Percentiles rank a stretch among this genome's conserved stretches.
These are phyloP conservation scores for Eucalyptus cloeziana DNA, from an alignment of 345 rosid species.

Conservation along the genomic window DNA sequence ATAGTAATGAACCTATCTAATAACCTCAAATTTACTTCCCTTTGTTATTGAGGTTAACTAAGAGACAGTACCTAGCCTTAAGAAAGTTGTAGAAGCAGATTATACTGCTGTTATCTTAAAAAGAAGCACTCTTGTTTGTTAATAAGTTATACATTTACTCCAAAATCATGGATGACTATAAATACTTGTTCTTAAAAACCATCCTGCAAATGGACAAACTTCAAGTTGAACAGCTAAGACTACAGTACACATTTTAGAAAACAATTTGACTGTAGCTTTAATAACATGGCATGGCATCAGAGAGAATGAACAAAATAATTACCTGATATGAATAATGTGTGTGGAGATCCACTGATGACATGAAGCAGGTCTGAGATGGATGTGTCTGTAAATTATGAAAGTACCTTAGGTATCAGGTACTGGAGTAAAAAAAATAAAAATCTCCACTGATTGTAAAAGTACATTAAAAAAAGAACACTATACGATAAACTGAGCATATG, in stretches of 20 bases:
- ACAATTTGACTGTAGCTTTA: not conserved
- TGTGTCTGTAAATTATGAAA: constrained; percentile 65
- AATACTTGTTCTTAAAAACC: not conserved
- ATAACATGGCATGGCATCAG: not conserved
- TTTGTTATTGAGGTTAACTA: not conserved
- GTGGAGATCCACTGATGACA: constrained; percentile 98
- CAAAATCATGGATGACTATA: not conserved
- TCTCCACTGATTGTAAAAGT: not conserved
- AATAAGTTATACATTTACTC: not conserved
- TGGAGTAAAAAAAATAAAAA: not conserved
- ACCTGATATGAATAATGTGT: constrained; percentile 99
- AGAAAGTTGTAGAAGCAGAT: not conserved
- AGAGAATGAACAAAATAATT: not conserved
- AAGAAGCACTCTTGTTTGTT: not conserved
- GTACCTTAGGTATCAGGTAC: not conserved
- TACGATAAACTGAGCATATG: not conserved
- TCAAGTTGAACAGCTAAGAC: not conserved
- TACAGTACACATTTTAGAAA: not conserved
- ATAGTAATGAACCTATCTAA: not conserved
- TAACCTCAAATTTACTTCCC: not conserved
- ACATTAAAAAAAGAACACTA: not conserved
- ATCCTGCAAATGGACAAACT: not conserved
- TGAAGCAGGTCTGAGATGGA: constrained; percentile 94
- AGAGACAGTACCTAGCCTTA: not conserved
- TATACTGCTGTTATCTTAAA: not conserved